These are phyloP conservation scores for Tinospora cordifolia DNA, from an alignment of 164 flowering plant species.

Conservation along the genomic window DNA sequence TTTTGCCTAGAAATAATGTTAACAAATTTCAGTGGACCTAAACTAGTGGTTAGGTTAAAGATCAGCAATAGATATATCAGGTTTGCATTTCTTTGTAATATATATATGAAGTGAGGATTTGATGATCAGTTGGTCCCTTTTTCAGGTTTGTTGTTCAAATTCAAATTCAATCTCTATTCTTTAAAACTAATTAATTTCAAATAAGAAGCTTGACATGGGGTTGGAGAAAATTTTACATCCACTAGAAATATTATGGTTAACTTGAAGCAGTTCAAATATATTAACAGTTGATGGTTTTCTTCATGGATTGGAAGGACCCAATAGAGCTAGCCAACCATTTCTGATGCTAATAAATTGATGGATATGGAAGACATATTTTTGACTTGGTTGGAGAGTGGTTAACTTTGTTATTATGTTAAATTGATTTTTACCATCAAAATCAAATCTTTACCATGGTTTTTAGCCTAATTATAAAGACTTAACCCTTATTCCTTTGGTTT, in stretches of 20 bases:
- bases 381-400: neutral
- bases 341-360: neutral
- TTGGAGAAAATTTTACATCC: no score
- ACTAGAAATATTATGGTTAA: no score
- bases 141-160: neutral
- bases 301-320: no score
- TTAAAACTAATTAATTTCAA: neutral
- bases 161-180: no score
- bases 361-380: neutral
- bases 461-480: no score
- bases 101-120: no score
- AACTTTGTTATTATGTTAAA: neutral
- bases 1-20: neutral
- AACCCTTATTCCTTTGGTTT: no score
- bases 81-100: no score
- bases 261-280: neutral
- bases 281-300: neutral
- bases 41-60: neutral
- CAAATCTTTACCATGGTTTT: no score
- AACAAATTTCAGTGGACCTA: neutral
- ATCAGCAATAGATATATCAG: neutral
- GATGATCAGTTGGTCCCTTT: no score
- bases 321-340: neutral
- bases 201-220: neutral
- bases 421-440: no score